A percentile compares a stretch with the other conserved stretches of the same genome.
phyloP scores from a whole-genome alignment of 1,139 yeast genomes.

The Suhomyces choctaworum region DNA sequence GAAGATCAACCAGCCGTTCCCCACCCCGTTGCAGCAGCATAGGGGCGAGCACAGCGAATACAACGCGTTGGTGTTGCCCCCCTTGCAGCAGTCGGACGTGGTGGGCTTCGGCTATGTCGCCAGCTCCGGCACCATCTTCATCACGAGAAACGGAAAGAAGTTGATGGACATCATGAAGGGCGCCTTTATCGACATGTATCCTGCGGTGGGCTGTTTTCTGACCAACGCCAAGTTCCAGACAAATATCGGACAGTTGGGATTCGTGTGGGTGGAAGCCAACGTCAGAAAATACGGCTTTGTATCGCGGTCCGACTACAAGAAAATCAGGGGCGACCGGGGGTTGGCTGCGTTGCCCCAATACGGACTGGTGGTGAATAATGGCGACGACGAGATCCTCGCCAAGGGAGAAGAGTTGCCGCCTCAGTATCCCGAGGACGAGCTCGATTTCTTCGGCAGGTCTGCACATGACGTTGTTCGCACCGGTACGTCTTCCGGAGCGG shows the following conservation, averaged over 20 bases:
- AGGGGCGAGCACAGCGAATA: conserved; percentile 46
- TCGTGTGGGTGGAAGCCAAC: conserved; percentile 93
- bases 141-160: conserved; percentile 89
- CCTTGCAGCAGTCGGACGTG: conserved; percentile 79
- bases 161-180: conserved; percentile 82
- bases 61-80: conserved; percentile 74
- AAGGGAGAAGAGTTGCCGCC: conserved; percentile 71
- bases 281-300: conserved; percentile 93
- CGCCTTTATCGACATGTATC: conserved; percentile 76
- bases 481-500: conserved; percentile 14
- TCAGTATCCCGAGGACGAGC: conserved; percentile 47
- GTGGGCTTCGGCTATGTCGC: conserved; percentile 90
- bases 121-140: conserved; percentile 76
- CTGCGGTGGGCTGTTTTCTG: conserved; percentile 82
- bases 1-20: conserved; percentile 76
- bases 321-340: conserved; percentile 47
- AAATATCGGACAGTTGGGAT: conserved; percentile 89
- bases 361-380: conserved; percentile 23
- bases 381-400: conserved; percentile 54
- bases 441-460: conserved; percentile 61
- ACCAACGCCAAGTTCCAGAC: conserved; percentile 74
- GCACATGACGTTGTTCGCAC: conserved; percentile 25
- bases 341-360: conserved; percentile 45
- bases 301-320: conserved; percentile 50
- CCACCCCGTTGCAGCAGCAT: conserved; percentile 50